Evolutionary conservation across 192 early-diverging fungal genomes (phyloP).

Genomic region (Dispira simplex): DNA sequence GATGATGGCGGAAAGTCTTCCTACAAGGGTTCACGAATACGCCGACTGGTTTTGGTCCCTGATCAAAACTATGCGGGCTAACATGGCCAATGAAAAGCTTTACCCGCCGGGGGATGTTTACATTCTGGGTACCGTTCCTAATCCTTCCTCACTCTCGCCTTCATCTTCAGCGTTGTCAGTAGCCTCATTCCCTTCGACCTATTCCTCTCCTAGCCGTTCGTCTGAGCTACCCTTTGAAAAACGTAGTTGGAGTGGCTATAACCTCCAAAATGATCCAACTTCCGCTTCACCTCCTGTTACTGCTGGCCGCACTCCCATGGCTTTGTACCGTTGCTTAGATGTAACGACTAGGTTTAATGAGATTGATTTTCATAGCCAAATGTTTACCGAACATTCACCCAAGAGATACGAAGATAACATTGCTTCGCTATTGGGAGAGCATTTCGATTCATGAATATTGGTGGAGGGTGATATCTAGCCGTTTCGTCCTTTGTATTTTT

Average conservation of each 20-base stretch:
- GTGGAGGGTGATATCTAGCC: too few relatives aligned
- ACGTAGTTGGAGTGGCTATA: not conserved
- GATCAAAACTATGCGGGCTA: slow-evolving; percentile 65
- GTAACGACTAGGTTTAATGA: not conserved
- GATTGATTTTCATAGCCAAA: not conserved
- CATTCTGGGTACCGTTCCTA: slow-evolving; percentile 19
- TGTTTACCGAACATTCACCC: slow-evolving; percentile 9
- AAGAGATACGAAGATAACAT: slow-evolving; percentile 4
- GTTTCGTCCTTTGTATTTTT: too few relatives aligned
- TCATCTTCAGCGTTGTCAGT: not conserved
- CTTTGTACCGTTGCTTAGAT: slow-evolving; percentile 8
- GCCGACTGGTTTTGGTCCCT: slow-evolving; percentile 76
- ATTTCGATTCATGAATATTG: too few relatives aligned
- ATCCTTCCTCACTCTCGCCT: not conserved
- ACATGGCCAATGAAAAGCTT: slow-evolving; percentile 72
- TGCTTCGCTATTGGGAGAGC: not conserved
- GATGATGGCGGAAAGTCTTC: too few relatives aligned
- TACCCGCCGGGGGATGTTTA: slow-evolving; percentile 66
- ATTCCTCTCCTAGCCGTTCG: not conserved
- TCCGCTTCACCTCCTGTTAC: not conserved
- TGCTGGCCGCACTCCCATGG: not conserved
- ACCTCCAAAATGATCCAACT: not conserved
- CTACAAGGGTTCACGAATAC: slow-evolving; percentile 22
- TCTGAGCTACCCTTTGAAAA: not conserved
- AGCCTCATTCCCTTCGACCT: too few relatives aligned